A percentile compares a stretch with the other conserved stretches of the same genome.
Conservation (phyloP, 352 stramenopile genomes). For the Phytophthora pini region DNA sequence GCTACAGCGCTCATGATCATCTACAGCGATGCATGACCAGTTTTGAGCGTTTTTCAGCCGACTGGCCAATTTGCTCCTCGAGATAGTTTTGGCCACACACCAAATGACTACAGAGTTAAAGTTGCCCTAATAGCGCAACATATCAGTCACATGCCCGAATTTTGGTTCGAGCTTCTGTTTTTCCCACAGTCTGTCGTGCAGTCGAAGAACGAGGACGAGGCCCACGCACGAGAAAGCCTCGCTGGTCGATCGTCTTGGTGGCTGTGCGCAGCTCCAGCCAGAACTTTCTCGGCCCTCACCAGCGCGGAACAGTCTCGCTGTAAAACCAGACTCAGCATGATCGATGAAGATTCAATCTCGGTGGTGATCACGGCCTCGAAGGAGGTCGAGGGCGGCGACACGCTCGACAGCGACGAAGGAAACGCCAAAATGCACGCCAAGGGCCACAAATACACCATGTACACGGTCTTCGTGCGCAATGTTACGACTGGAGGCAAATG, state of each 20-base stretch:
- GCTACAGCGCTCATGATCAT: neutral
- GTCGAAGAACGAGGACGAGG: slow-evolving; percentile 39
- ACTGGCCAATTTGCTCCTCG: neutral
- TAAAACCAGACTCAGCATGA: slow-evolving; percentile 36
- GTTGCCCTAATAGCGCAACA: slow-evolving; percentile 16
- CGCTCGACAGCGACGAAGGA: slow-evolving; percentile 24
- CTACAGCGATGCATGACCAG: too few species aligned
- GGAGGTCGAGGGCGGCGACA: slow-evolving; percentile 45
- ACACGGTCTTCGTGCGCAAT: slow-evolving; percentile 87
- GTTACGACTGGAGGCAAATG: slow-evolving; percentile 73
- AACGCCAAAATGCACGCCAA: slow-evolving; percentile 30
- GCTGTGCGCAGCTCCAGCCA: slow-evolving; percentile 20
- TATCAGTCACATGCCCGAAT: neutral
- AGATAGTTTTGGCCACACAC: neutral
- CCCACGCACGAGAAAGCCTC: slow-evolving; percentile 26
- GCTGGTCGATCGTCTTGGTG: slow-evolving; percentile 25
- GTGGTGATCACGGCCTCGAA: slow-evolving; percentile 72
- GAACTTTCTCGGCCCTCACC: neutral
- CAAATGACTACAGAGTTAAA: neutral
- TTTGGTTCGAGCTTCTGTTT: slow-evolving; percentile 37
- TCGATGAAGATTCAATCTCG: slow-evolving; percentile 70
- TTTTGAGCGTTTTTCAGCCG: neutral
- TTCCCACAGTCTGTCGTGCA: slow-evolving; percentile 35
- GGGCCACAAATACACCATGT: slow-evolving; percentile 82
- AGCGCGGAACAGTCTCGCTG: neutral